phyloP scores from a whole-genome alignment of 441 rosid genomes.

The Jatropha podagrica region DNA sequence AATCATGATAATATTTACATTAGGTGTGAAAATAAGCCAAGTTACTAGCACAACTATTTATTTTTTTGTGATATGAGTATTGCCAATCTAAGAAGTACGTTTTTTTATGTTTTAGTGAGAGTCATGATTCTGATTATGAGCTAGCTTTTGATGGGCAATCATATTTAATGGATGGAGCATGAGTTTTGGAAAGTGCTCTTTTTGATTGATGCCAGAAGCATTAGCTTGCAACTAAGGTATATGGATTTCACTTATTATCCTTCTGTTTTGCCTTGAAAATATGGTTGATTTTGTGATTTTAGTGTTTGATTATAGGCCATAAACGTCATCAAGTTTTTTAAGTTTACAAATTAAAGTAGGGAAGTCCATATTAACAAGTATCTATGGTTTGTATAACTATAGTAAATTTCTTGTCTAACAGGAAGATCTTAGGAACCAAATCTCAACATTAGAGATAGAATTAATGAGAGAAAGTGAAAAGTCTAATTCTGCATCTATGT shows the following conservation, averaged over 20 bases:
- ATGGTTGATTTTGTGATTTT: background rate
- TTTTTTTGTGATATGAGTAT: background rate
- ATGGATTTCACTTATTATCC: constrained; percentile 15
- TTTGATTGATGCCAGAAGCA: constrained; percentile 55
- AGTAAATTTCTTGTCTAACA: constrained; percentile 35
- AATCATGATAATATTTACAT: constrained; percentile 47
- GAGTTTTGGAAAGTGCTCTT: constrained; percentile 53
- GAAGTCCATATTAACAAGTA: constrained; percentile 6
- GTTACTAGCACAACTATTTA: background rate
- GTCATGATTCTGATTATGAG: constrained; percentile 67
- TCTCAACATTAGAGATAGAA: constrained; percentile 61
- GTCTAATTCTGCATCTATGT: constrained; percentile 46
- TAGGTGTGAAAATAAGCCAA: constrained; percentile 39
- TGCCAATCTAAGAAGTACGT: background rate
- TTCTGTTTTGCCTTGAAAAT: background rate
- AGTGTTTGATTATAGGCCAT: background rate
- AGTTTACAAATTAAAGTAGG: background rate
- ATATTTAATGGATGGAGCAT: constrained; percentile 50
- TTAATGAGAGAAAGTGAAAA: constrained; percentile 51
- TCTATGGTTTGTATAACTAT: constrained; percentile 2
- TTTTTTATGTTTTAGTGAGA: constrained; percentile 27
- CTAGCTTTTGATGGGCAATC: constrained; percentile 37
- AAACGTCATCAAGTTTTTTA: background rate
- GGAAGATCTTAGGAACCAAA: constrained; percentile 76
- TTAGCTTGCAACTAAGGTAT: constrained; percentile 59